Conservation (phyloP, 2,329 filamentous ascomycete species). For the Tothia fuscella region DNA sequence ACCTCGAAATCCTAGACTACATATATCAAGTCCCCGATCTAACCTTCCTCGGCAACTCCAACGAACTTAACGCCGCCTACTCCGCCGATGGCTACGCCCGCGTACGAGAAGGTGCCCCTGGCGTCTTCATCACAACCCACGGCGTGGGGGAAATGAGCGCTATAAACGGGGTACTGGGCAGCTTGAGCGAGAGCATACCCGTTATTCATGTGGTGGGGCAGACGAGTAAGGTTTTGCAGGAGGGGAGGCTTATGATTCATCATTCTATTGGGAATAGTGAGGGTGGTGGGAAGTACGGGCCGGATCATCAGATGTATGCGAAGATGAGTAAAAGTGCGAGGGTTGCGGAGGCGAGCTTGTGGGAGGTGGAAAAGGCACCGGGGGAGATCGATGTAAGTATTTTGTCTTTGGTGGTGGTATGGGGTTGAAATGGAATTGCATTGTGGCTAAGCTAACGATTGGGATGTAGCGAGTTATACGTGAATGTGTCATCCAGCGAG, state of each 20-base stretch:
- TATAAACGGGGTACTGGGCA: conserved; percentile 33
- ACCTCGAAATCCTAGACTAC: conserved; percentile 33
- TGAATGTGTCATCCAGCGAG: conserved; percentile 30
- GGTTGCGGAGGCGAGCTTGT: conserved; percentile 21
- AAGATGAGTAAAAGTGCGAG: conserved; percentile 1
- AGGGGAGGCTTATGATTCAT: conserved; percentile 33
- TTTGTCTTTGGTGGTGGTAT: background rate
- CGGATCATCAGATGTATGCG: conserved; percentile 2
- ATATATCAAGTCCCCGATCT: conserved; percentile 29
- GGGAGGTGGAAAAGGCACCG: conserved; percentile 27
- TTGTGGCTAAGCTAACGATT: background rate
- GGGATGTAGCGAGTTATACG: conserved; percentile 25
- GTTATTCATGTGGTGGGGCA: conserved; percentile 36
- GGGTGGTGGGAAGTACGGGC: conserved; percentile 25
- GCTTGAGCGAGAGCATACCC: conserved; percentile 32
- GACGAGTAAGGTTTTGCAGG: conserved; percentile 30
- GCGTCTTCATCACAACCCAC: conserved; percentile 45
- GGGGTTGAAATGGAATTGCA: background rate
- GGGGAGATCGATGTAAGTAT: conserved; percentile 29
- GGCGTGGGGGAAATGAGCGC: conserved; percentile 42
- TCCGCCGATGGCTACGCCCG: conserved; percentile 47
- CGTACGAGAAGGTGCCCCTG: conserved; percentile 36
- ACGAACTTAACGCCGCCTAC: conserved; percentile 47
- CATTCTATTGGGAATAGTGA: conserved; percentile 32
- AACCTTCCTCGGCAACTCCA: conserved; percentile 39